Conservation (phyloP, 192 early-diverging fungal species). For the Linnemannia zychae region DNA sequence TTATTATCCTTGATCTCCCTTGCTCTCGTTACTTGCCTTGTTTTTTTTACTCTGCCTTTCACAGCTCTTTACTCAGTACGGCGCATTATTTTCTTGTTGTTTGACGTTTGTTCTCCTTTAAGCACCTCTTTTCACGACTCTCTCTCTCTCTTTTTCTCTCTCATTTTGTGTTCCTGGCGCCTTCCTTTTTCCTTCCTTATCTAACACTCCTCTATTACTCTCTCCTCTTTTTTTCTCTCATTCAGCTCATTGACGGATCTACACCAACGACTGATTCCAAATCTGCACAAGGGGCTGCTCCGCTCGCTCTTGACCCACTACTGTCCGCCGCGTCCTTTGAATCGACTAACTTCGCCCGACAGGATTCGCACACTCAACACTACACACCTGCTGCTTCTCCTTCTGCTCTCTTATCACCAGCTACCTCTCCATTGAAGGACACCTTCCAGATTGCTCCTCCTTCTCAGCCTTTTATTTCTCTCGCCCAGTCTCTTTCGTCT, state of each 20-base stretch:
- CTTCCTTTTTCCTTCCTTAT: not conserved
- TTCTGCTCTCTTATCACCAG: not conserved
- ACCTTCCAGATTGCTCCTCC: not conserved
- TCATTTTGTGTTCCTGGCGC: not conserved
- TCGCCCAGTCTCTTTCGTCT: not conserved
- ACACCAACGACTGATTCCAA: slow-evolving; percentile 13
- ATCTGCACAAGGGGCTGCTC: not conserved
- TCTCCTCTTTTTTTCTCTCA: not conserved
- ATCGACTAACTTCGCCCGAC: not conserved
- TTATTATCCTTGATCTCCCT: not conserved
- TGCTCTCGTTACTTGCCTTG: not conserved
- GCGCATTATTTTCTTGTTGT: not conserved
- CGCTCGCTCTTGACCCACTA: not conserved
- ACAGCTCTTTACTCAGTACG: not conserved
- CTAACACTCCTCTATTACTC: not conserved
- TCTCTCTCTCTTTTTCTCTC: not conserved
- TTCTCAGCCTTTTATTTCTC: slow-evolving; percentile 12
- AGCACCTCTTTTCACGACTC: not conserved
- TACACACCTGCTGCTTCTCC: not conserved
- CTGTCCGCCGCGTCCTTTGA: not conserved
- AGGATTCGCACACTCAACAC: not conserved
- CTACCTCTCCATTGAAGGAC: not conserved
- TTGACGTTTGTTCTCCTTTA: not conserved
- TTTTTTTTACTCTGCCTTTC: not conserved
- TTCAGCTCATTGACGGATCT: not conserved